A percentile compares a stretch with the other conserved stretches of the same genome.
Evolutionary conservation across 2,329 filamentous ascomycete species (phyloP).

Genomic region (Remersonia thermophila): DNA sequence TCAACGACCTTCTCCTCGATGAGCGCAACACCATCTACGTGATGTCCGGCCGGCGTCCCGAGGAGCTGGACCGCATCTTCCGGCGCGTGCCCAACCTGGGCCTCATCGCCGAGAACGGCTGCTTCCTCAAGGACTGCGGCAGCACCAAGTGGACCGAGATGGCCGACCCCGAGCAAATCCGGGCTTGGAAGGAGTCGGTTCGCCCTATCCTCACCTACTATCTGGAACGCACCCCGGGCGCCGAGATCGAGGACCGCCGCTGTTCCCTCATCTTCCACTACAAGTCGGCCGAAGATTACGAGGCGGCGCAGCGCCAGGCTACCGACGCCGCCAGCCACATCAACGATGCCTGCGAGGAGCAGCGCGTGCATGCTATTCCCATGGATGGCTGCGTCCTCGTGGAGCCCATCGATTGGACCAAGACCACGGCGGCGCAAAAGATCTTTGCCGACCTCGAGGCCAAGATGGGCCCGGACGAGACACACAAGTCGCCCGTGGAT

Average conservation of each 20-base stretch:
- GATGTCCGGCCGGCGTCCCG: constrained; percentile 79
- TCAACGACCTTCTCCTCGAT: constrained; percentile 72
- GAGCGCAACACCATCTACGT: constrained; percentile 79
- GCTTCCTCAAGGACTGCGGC: constrained; percentile 66
- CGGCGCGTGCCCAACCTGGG: constrained; percentile 71
- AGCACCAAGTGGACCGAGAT: constrained; percentile 64
- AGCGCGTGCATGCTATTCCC: constrained; percentile 73
- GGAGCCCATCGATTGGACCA: constrained; percentile 77
- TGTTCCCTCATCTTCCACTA: constrained; percentile 89
- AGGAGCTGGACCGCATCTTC: constrained; percentile 81
- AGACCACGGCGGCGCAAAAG: constrained; percentile 66
- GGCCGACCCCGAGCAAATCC: constrained; percentile 57
- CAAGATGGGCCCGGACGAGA: constrained; percentile 23
- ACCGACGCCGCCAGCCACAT: constrained; percentile 89
- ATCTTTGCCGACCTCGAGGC: constrained; percentile 51
- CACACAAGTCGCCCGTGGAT: constrained; percentile 44
- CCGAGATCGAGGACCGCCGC: constrained; percentile 79
- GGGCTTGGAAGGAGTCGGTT: constrained; percentile 73
- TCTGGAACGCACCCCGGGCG: constrained; percentile 76
- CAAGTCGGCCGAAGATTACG: constrained; percentile 65
- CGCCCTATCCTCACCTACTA: constrained; percentile 79
- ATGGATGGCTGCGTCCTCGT: constrained; percentile 71
- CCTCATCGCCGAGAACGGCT: constrained; percentile 88
- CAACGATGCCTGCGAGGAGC: constrained; percentile 79
- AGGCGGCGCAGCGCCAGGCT: constrained; percentile 64